Evolutionary conservation across 352 stramenopile species (phyloP), one percentile per base, ranked within the genome.

Genomic region (Phytophthora uliginosa): DNA sequence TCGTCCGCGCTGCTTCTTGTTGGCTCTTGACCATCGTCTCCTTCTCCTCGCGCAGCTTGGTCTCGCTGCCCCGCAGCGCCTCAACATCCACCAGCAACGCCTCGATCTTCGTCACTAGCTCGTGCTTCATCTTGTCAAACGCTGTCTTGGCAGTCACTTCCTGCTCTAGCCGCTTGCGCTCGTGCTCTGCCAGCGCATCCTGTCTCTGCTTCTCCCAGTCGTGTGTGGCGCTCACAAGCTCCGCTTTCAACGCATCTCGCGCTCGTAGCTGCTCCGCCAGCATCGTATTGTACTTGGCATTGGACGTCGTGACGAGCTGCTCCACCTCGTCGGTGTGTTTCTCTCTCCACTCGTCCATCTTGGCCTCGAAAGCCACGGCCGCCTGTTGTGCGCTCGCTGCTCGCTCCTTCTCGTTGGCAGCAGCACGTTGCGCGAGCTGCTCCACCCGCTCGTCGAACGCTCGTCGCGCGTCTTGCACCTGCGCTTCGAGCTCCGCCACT

Each of bases 271-370:
- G 88, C 7, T 92, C 74, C 3, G 77, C 79, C 63, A 95, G 76
- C 89, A 97, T 94, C 33, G 73, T 59, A 59, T 91, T 91, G 66
- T 88, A 94, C 59, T 92, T 89, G 33, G 83, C 72, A 54, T 95
- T 95, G 9, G 77, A 85, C 42, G 75, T 86, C 9, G 77, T 91
- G 47, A 94, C 84, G 36, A 93, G 71, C 53, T 93, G 70, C 24
- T 90, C 78, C 28, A 92, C 59, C 59, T 97, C 91, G 22, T 88
- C 73, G 1, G 58, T 60, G 71, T 94, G 82, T 57, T 90, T 76
- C 54, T 60, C 33, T 36, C 42, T 62, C 20, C 88, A 47, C 50
- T 78, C 69, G 2, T 76, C 69, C 4, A 87, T 12, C 20, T 77
- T 73, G 7, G 66, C 48, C 40, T 79, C 67, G 3, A 79, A 38